Conservation (phyloP, 108 stramenopile genomes). For the Nitzschia inconspicua region DNA sequence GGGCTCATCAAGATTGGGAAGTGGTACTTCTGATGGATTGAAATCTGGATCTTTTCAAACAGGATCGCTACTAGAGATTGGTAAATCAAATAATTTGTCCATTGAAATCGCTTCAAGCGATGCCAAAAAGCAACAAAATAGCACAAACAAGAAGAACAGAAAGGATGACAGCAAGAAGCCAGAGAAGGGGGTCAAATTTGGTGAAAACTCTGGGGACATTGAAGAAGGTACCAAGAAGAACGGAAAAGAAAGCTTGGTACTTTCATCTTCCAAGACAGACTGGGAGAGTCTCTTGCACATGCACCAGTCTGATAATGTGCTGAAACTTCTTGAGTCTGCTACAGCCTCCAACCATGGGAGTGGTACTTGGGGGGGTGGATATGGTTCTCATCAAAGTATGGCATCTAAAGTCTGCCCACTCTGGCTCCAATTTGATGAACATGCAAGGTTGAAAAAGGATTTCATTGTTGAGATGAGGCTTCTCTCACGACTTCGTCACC, state of each 20-base stretch:
- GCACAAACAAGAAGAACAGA: neutral
- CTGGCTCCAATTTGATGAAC: neutral
- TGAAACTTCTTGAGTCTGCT: neutral
- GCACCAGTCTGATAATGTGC: slow-evolving; percentile 2
- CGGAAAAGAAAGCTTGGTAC: too few relatives aligned
- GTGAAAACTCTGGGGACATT: slow-evolving; percentile 3
- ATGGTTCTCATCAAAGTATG: neutral
- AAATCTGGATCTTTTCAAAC: too few relatives aligned
- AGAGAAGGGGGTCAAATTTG: slow-evolving; percentile 9
- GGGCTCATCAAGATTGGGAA: too few relatives aligned
- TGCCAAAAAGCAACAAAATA: too few relatives aligned
- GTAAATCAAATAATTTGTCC: too few relatives aligned
- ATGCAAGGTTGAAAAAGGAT: slow-evolving; percentile 26
- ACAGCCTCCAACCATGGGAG: slow-evolving; percentile 5
- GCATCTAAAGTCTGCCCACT: neutral
- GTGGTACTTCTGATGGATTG: too few relatives aligned
- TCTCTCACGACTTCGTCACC: slow-evolving; percentile 54
- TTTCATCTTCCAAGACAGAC: too few relatives aligned
- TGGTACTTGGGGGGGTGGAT: neutral
- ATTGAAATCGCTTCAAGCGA: too few relatives aligned
- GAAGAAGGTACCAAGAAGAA: too few relatives aligned
- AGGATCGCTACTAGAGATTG: too few relatives aligned
- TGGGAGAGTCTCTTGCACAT: neutral
- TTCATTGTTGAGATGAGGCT: slow-evolving; percentile 55
- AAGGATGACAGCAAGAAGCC: neutral